Evolutionary conservation across 371 early-diverging fungal species (phyloP), one percentile per base, ranked within the genome.

Genomic region (Saksenaea vasiformis): DNA sequence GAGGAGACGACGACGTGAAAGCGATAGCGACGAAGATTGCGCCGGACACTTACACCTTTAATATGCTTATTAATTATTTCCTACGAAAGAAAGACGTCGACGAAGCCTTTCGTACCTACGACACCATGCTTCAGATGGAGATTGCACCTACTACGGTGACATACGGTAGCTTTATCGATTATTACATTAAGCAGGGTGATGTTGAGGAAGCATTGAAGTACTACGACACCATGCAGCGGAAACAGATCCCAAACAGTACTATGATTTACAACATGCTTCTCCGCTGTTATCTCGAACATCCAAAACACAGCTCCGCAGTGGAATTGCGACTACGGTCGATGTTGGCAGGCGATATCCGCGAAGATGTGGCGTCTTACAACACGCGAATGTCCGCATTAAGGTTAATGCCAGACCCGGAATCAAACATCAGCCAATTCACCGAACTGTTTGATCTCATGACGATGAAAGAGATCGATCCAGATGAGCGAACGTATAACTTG

Each of bases 401-500:
- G 17, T n/a, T 58, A 26, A 39, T n/a, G 22, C 22, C 51, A 11
- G 51, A 47, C 22, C 51, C 51, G 8, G 51, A 47, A 10, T 19
- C 51, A 47, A 47, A 11, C 51, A 22, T 47, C 22, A 24, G 11
- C 24, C 51, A 47, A 22, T 47, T 47, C 22, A 47, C 51, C 19
- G 51, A 47, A 4, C 10, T 47, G 17, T 47, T 47, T 22, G 51
- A 47, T 9, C 22, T 19, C 24, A 47, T 47, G 51, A 47, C 51
- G 11, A 47, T 47, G 51, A 47, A 47, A 22, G 51, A 47, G 24
- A 47, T 47, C 1, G 22, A 47, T 0, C 19, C 51, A 11, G 64
- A 64, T n/a, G 61, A 70, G 14, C 73, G 76, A 19, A 80, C 80
- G 5, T 63, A 69, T 34, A 80, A 80, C 38, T 71, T 73, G 37